Percentiles rank a stretch among this genome's conserved stretches.
These are phyloP conservation scores for Rhinocladiella similis DNA, from an alignment of 2,329 filamentous ascomycete species.

Conservation along the genomic window DNA sequence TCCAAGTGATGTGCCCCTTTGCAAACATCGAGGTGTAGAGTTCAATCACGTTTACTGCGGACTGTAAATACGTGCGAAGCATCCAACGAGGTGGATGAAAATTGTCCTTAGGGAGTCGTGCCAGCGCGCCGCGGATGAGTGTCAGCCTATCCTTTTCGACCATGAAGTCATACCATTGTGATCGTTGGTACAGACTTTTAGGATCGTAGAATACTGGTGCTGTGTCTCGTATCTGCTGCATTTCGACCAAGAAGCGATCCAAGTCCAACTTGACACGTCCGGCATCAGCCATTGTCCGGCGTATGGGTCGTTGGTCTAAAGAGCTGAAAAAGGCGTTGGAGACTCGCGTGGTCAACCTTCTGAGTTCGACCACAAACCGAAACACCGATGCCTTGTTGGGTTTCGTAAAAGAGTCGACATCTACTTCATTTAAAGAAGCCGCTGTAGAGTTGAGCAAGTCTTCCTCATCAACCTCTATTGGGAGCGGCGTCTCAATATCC, in stretches of 20 bases:
- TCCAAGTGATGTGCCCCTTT: conserved; percentile 27
- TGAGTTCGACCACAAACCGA: conserved; percentile 39
- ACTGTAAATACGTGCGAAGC: conserved; percentile 36
- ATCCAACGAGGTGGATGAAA: conserved; percentile 37
- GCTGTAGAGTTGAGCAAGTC: conserved; percentile 29
- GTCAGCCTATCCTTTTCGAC: conserved; percentile 43
- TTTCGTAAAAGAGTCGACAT: conserved; percentile 12
- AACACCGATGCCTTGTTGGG: conserved; percentile 42
- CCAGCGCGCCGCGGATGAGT: conserved; percentile 44
- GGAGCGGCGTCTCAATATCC: conserved; percentile 41
- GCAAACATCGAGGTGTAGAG: conserved; percentile 41
- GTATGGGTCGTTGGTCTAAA: neutral
- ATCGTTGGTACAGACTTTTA: conserved; percentile 43
- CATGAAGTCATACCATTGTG: conserved; percentile 49
- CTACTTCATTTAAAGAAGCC: conserved; percentile 18
- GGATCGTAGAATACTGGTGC: conserved; percentile 37
- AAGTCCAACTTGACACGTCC: conserved; percentile 18
- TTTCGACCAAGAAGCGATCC: conserved; percentile 35
- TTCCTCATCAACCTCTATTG: conserved; percentile 38
- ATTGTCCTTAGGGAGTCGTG: conserved; percentile 39
- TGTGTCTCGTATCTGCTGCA: conserved; percentile 38
- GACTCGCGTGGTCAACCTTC: conserved; percentile 41
- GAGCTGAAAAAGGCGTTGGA: conserved; percentile 7
- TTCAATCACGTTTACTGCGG: conserved; percentile 40
- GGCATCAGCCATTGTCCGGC: neutral